Conservation (phyloP, 73 alveolate species). For the Uronychia setigera region DNA sequence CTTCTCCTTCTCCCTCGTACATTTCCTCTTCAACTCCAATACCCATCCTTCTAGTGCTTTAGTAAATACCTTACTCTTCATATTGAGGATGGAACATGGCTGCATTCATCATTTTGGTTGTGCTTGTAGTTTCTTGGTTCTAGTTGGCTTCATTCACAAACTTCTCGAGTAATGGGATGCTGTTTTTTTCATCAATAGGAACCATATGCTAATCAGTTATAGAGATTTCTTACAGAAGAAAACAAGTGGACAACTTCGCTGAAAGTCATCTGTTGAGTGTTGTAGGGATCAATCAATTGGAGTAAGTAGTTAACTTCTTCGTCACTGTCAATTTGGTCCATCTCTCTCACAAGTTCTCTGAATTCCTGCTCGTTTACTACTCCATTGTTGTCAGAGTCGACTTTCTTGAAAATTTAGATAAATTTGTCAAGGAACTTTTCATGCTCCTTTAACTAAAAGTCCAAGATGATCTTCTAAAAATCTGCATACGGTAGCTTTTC, state of each 20-base stretch:
- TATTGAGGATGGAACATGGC: conserved; percentile 3
- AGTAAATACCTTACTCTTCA: neutral
- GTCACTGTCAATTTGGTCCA: conserved; percentile 79
- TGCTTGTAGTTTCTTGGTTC: neutral
- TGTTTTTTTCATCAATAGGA: conserved; percentile 67
- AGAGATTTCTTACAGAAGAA: conserved; percentile 63
- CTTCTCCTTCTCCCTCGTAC: neutral
- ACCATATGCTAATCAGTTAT: conserved; percentile 68
- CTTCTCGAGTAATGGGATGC: conserved; percentile 69
- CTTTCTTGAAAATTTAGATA: conserved; percentile 77
- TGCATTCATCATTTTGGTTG: neutral
- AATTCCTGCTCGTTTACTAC: conserved; percentile 92
- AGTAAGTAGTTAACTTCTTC: conserved; percentile 87
- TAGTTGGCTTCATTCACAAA: conserved; percentile 47
- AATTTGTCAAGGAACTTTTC: conserved; percentile 92
- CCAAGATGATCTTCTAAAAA: conserved; percentile 84
- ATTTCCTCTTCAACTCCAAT: neutral
- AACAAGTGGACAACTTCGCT: conserved; percentile 95
- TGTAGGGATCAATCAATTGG: conserved; percentile 92
- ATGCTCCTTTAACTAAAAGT: conserved; percentile 94
- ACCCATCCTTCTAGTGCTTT: neutral
- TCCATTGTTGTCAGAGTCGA: conserved; percentile 92
- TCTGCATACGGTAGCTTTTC: conserved; percentile 77
- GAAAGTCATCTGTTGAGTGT: conserved; percentile 95
- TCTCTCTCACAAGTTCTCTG: conserved; percentile 76